Evolutionary conservation across 2,329 filamentous ascomycete genomes (phyloP), one percentile per base, ranked within the genome.

Genomic region (Pleurostoma richardsiae): DNA sequence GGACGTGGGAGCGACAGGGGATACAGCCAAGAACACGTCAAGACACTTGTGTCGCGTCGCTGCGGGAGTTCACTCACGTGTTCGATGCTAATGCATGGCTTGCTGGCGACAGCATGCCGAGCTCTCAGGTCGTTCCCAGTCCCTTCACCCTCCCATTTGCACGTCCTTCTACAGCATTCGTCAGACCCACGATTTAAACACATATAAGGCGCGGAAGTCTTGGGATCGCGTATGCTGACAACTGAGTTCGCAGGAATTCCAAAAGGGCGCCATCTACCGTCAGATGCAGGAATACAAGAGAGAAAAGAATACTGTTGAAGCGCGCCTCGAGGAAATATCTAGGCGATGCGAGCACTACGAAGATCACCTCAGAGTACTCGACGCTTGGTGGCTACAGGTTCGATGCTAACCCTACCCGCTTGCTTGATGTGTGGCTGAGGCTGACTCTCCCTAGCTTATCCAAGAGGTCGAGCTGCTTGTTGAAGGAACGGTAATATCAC

Each of bases 241-340:
- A 59, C 61, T 59, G 61, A 63, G 66, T 55, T 62, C 51, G 66
- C 68, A 95, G 90, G 83, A 86, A 63, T 94, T 87, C 61, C 88
- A 92, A 70, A 99, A 97, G 72, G 94, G 96, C 73, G 94, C 94
- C 54, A 96, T 99, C 64, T 86, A 88, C 60, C 89, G 95, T 49
- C 92, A 96, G 71, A 96, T 99, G 90, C 88, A 90, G 63, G 94
- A 97, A 69, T 96, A 95, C 69, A 96, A 95, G 70, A 85, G 94
- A 57, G 90, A 95, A 64, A 91, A 90, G 64, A 77, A 79, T 48
- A 87, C 86, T 39, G 73, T 95, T 52, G 91, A 97, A 71, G 76
- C 82, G 49, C 87, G 88, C 61, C 74, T 96, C 51, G 85, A 85
- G 61, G 88, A 95, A 54, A 73, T 95, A 52, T 81, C 88, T 54